These are phyloP conservation scores for Sarocladium oryzae DNA, from an alignment of 2,329 filamentous ascomycete genomes.

Conservation along the genomic window DNA sequence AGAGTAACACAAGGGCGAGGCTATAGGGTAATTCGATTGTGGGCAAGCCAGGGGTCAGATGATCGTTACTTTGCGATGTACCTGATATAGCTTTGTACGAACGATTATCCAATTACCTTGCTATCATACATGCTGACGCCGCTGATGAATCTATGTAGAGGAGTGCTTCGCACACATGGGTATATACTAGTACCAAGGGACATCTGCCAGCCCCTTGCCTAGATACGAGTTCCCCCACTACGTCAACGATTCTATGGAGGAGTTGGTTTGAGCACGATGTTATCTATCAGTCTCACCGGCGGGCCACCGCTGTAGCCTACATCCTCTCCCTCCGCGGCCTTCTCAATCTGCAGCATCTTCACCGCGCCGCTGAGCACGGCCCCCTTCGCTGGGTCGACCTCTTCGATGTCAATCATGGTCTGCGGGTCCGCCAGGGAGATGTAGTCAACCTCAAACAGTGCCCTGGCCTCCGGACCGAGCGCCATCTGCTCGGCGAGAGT, in stretches of 20 bases:
- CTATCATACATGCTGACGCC: background rate
- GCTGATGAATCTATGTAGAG: no score
- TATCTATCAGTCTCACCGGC: constrained; percentile 85
- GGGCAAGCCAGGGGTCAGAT: no score
- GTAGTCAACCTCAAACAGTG: constrained; percentile 80
- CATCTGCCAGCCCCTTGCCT: no score
- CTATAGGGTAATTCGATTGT: no score
- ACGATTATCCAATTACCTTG: background rate
- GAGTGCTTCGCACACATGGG: no score
- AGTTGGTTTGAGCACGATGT: constrained; percentile 62
- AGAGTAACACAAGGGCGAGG: constrained; percentile 48
- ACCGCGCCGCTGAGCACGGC: constrained; percentile 86
- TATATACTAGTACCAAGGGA: no score
- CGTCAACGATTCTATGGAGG: background rate
- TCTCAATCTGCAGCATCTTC: constrained; percentile 79
- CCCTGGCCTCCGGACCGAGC: constrained; percentile 54
- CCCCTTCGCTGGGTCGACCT: constrained; percentile 62
- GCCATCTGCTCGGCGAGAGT: constrained; percentile 55
- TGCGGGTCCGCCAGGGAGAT: constrained; percentile 84
- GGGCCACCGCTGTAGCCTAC: constrained; percentile 67
- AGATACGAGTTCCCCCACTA: no score
- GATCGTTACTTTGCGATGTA: no score
- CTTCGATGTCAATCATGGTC: constrained; percentile 70
- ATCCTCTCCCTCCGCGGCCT: constrained; percentile 63
- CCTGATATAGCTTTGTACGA: background rate